Evolutionary conservation across 2,329 filamentous ascomycete species (phyloP), one percentile per base, ranked within the genome.

Genomic region (Cordyceps cateniannulata): DNA sequence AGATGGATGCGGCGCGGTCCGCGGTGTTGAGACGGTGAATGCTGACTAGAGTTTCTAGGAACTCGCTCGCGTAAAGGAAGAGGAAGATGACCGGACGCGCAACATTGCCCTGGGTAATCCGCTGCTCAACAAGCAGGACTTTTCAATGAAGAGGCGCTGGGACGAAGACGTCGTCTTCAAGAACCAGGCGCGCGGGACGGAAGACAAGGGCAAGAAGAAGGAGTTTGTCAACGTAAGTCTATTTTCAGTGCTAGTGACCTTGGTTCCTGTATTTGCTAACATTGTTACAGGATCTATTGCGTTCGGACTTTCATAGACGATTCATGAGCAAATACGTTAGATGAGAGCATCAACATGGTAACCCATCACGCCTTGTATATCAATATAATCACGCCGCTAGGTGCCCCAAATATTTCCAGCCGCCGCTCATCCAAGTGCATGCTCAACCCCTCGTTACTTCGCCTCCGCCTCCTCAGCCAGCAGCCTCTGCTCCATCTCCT

Each of bases 111-210:
- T 90, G 47, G 95, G 95, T 7, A 99, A 99, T 72, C 95, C 95
- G 44, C 77, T 99, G 56, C 82, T 99, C 61, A 97, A 98, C 55
- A 90, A 90, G 72, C 77, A 84, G 22, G 92, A 96, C 67, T 98
- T 96, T 72, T 92, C 88, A 62, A 87, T 97, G 70, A 97, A 96
- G 81, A 81, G 91, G 66, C 80, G 93, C 67, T 99, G 95, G 95
- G 95, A 99, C 68, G 95, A 99, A 69, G 95, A 99, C 72, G 95
- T 99, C 14, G 93, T 99, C 3, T 99, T 99, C 78, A 98, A 96
- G 80, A 99, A 99, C 74, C 95, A 99, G 77, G 95, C 93, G 38
- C 84, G 95, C 62, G 95, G 93, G 9, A 96, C 93, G 0, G 93
- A 98, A 71, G 91, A 97, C 64, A 93, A 88, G 79, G 86, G 88